These are phyloP conservation scores for Ustilago curta DNA, from an alignment of 1,284 basidiomycete species.

Conservation along the genomic window DNA sequence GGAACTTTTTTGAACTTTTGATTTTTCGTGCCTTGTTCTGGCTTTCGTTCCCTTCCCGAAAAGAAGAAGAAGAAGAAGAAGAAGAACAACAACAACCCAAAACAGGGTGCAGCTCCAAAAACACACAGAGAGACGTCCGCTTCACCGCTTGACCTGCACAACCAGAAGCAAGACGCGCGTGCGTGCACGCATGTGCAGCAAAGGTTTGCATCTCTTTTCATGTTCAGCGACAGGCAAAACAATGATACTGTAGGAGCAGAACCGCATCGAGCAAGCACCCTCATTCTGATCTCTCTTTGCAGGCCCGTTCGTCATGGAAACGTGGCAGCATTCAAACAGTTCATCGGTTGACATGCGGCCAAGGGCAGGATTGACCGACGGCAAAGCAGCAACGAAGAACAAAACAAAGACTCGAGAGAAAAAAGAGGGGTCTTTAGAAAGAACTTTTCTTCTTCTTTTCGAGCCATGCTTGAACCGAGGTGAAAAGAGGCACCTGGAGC, in stretches of 20 bases:
- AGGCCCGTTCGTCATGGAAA: background rate
- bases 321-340: background rate
- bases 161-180: background rate
- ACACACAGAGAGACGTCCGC: conserved; percentile 7
- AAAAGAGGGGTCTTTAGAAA: background rate
- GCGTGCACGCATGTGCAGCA: conserved; percentile 3
- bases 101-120: conserved; percentile 25
- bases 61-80: conserved; percentile 13
- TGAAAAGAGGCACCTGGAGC: background rate
- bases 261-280: background rate
- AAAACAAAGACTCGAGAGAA: background rate
- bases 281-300: background rate
- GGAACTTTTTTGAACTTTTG: no score
- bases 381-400: background rate
- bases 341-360: no score
- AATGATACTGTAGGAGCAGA: background rate
- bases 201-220: background rate
- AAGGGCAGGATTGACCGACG: background rate
- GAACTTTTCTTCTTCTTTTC: background rate
- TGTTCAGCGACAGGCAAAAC: background rate
- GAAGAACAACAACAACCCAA: conserved; percentile 11
- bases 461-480: background rate
- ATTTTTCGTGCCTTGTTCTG: background rate
- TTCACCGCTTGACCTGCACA: background rate
- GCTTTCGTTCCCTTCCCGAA: background rate